Conservation (phyloP, 208 protist species). For the Tritrichomonas musculus region DNA sequence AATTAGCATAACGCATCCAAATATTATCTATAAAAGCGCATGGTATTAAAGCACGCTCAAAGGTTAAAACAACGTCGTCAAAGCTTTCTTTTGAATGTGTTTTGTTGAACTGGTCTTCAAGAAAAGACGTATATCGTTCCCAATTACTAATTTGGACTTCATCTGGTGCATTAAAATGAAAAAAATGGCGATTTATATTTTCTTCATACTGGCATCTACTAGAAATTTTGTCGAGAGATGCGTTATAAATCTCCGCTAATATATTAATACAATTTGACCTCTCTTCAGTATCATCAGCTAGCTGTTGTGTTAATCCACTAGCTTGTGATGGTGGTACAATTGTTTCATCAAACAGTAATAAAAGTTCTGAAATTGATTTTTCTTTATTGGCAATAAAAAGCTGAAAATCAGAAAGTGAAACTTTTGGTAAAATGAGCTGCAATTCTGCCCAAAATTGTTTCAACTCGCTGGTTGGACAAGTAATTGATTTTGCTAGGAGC, state of each 20-base stretch:
- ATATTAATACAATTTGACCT: background rate
- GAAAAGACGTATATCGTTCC: background rate
- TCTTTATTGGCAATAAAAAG: background rate
- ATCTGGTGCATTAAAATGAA: constrained; percentile 8
- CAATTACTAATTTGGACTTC: background rate
- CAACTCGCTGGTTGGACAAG: background rate
- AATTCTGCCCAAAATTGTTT: background rate
- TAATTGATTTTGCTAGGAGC: background rate
- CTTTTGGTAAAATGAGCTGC: background rate
- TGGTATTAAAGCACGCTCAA: background rate
- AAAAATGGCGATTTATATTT: background rate
- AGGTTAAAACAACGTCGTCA: background rate
- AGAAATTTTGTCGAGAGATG: background rate
- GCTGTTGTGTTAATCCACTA: background rate
- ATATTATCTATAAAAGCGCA: background rate
- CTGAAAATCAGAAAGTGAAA: too few relatives aligned
- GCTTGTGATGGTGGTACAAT: background rate
- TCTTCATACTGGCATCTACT: background rate
- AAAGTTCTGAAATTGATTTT: background rate
- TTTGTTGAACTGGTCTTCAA: background rate
- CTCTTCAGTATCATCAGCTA: background rate
- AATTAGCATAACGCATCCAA: background rate
- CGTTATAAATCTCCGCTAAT: background rate
- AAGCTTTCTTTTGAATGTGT: too few relatives aligned
- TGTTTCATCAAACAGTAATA: background rate